Base-by-base conservation (phyloP, 768 basidiomycete genomes). In the Tylopilus felleus region DNA sequence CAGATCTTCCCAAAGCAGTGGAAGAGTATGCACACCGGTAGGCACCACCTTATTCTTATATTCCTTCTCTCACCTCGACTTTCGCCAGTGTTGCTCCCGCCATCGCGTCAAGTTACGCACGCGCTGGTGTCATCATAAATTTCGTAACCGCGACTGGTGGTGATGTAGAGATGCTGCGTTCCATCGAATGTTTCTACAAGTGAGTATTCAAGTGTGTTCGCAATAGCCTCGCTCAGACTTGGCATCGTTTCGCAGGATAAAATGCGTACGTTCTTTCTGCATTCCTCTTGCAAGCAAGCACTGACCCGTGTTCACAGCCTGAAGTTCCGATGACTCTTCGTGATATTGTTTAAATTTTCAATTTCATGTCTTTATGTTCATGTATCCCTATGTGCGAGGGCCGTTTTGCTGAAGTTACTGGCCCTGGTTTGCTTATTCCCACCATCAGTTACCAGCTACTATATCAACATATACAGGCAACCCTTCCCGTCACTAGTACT, bases 131-230 rank as follows among this genome's bases (percentile, higher is more conserved):
- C 49, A 81, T 97, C 56, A 81, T 99, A 66, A 98, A 96, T 71
- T 94, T 98, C 63, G 95, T 98, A 57, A 97, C 95, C 52, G 96
- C 95, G 51, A 94, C 93, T 14, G 94, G 95, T 28, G 95, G 94
- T 39, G 96, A 98, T 70, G 95, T 98, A 51, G 96, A 98, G 75
- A 97, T 98, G 94, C 76, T 98, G 58, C 83, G 96, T 66, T 91
- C 90, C 62, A 98, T 98, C 79, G 96, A 98, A 77, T 96, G 94
- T 80, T 96, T 93, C 75, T 98, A 96, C 80, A 93, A 93, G 91
- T 92, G 60, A 60, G 82, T 55, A 71, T 68, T 28, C 35, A 33
- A 35, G 1, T 28, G 38, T 35, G 25, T 43, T 56, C 17, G 17
- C 9, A 35, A 19, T 23, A 28, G 38, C 21, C 8, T 49, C 17